These are phyloP conservation scores for Scopulariopsis brevicaulis DNA, from an alignment of 2,329 filamentous ascomycete genomes.

Conservation along the genomic window DNA sequence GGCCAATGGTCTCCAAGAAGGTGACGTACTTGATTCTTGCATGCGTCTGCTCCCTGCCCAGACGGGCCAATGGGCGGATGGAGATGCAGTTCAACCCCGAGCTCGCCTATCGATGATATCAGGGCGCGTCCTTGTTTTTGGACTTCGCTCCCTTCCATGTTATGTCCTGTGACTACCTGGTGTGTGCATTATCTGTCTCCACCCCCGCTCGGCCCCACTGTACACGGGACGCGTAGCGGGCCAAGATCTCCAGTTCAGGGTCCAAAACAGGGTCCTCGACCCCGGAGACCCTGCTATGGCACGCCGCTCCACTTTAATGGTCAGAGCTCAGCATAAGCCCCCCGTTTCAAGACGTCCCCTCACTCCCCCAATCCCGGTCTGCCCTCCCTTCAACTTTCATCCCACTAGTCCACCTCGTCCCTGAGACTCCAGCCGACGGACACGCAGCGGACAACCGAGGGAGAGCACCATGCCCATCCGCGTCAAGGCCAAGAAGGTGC, in stretches of 20 bases:
- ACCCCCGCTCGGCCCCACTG: background rate
- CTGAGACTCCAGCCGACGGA: background rate
- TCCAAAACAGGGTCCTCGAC: background rate
- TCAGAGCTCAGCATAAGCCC: background rate
- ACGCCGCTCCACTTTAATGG: background rate
- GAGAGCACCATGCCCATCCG: constrained; percentile 16
- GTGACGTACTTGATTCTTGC: background rate
- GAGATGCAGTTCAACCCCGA: background rate
- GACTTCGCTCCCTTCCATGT: background rate
- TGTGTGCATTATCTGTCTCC: background rate
- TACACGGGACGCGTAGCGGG: background rate
- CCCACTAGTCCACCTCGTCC: background rate
- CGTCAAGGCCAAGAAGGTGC: constrained; percentile 13
- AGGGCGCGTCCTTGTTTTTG: background rate
- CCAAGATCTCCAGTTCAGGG: background rate
- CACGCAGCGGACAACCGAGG: constrained; percentile 7
- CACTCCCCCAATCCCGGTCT: background rate
- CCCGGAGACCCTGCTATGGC: background rate
- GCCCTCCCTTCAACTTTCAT: background rate
- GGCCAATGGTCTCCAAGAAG: background rate
- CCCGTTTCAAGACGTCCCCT: background rate
- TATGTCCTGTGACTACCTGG: background rate
- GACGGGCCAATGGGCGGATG: background rate
- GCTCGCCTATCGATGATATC: background rate
- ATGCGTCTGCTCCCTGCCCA: background rate